Evolutionary conservation across 176 grass and related monocot genomes (phyloP), one percentile per base, ranked within the genome.

Genomic region (Paspalum notatum): DNA sequence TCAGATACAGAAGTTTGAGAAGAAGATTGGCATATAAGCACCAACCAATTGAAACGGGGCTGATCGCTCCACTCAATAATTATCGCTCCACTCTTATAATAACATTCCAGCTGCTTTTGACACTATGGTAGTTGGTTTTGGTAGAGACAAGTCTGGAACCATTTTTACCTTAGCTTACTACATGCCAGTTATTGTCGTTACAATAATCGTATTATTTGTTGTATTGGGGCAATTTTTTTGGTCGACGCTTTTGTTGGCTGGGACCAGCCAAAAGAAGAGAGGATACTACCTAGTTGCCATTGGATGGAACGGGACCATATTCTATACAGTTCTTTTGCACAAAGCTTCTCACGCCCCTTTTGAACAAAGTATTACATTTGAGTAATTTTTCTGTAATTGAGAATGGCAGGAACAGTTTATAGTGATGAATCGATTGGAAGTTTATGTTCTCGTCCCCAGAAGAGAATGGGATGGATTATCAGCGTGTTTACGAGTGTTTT

Each of bases 1-100:
- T 86, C 91, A 99, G 75, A 87, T 99, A 77, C 97, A 99, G 87
- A 96, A 99, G 89, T 18, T 83, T 4, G 76, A 99, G 84, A 91
- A 96, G 89, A 69, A 71, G 16, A 56, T 93, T 0, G 91, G 97
- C 56, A 85, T 99, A 77, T 99, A 93, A 93, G 84, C 14, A 21
- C 37, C 68, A 38, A n/a, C 49, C 53, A 0, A 22, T 5, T 4
- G 9, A 66, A 57, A 37, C 3, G 17, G 60, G 42, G 65, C 70
- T 58, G 25, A 46, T 26, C 2, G 41, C 40, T 43, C 60, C 4
- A 56, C 66, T 38, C 64, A 58, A 57, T 59, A 58, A 57, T 59
- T 44, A 56, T 79, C 49, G 44, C 22, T 83, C 21, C 16, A 74
- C 55, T 58, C 79, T 16, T 56, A 44, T 44, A 90, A 86, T 90